Base-by-base conservation (phyloP, 352 stramenopile species). In the Pythium scleroteichum region DNA sequence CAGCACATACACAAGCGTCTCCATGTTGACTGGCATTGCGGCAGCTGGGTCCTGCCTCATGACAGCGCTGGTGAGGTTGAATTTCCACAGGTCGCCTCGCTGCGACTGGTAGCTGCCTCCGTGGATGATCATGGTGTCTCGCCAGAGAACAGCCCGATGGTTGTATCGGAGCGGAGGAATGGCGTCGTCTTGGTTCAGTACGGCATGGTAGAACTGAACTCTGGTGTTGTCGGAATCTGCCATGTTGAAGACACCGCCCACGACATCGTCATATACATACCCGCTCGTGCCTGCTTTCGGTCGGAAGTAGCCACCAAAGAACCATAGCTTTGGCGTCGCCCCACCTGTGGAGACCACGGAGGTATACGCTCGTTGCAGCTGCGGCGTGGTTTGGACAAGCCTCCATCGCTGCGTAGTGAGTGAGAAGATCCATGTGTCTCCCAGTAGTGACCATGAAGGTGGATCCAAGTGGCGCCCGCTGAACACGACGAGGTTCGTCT, bases 1-100 rank as follows among this genome's bases (percentile, higher is more conserved):
- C 8, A 90, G 66, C 23, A 90, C 73, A 64, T 90, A 92, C n/a
- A 90, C 69, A 14, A 92, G 72, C n/a, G 82, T 85, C 56, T 77
- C 70, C 12, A 88, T 67, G 57, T 87, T 67, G 27, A 88, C 66
- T 16, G 75, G 76, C 10, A 89, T 44, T 17, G 59, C 50, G 0
- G 52, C 29, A 1, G 53, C n/a, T 2, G 53, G 53, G 39, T 72
- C 72, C 39, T 72, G 50, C 4, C 45, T 53, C 22, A 80, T 35
- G 3, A 59, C 54, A 13, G 76, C 72, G 12, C 41, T 66, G 14
- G 78, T 85, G 13, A 76, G 80, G 66, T 92, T 92, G 69, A 76
- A 89, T 29, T 71, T 57, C 80, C 82, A 92, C 20, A 92, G 41
- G n/a, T 92, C 82, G 14, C 78, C 73, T 9, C 76, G 75, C 38